Base-by-base conservation (phyloP, 2,329 filamentous ascomycete species). In the Trichophyton mentagrophytes region DNA sequence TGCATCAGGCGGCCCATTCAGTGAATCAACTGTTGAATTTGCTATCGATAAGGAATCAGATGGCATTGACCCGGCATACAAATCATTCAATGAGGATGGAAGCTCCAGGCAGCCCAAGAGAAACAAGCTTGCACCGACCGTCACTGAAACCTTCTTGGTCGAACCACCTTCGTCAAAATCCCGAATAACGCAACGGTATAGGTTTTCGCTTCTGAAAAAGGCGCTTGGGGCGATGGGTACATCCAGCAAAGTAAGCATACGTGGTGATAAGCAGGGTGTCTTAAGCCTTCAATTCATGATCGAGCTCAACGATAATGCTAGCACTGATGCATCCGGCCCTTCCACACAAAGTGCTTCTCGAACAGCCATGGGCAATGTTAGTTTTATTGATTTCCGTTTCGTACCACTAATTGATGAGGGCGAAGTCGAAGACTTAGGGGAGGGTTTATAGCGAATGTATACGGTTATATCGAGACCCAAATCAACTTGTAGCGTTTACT, bases 221-320 rank as follows among this genome's bases (percentile, higher is more conserved):
- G 91, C 92, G 0, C 85, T 85, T 53, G 86, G 92, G 65, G 92
- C 93, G n/a, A 97, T 99, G 92, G 85, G 86, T 53, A 83, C 90
- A 42, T 90, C 91, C 3, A 91, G 83, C 68, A 99, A 97, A 74
- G 91, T 97, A 61, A 96, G 90, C 70, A 81, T 99, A 63, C 81
- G 93, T 15, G 87, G 90, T 0, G 93, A 99, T 73, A 80, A 82
- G 1, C 89, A 96, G 70, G 92, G 93, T 0, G 92, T 99, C 33
- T 74, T 99, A 65, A 96, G 89, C 73, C 76, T 97, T 71, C 93
- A 99, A 70, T 96, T 97, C 69, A 93, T 99, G 87, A 86, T 99
- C 15, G 90, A 96, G 70, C 80, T 91, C 47, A 89, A 93, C 64
- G 82, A 82, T 5, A 81, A 82, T 49, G 62, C 63, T 7, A 60